Conservation (phyloP, 345 rosid species). For the Xanthoceras sorbifolium region DNA sequence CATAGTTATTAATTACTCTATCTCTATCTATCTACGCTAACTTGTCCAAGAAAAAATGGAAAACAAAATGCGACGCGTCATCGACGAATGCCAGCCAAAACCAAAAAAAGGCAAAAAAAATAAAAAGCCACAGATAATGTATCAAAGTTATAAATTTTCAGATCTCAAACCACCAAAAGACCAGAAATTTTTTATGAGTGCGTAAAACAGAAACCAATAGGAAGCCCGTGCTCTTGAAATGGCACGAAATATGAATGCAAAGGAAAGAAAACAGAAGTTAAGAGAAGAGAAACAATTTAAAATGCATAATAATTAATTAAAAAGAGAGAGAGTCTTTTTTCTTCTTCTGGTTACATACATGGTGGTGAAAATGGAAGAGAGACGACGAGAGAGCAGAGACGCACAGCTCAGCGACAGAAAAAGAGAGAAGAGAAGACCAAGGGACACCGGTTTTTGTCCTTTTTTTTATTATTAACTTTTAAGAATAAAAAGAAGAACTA, state of each 20-base stretch:
- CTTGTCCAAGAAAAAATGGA: not conserved
- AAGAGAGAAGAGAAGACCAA: not conserved
- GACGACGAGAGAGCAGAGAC: slow-evolving; percentile 9
- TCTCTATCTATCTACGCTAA: not conserved
- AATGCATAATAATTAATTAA: not conserved
- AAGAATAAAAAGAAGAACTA: too few species aligned
- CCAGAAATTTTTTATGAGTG: not conserved
- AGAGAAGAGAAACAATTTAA: not conserved
- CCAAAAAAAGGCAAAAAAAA: too few species aligned
- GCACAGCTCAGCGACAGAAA: slow-evolving; percentile 10
- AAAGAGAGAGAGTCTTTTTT: not conserved
- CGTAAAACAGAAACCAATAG: not conserved
- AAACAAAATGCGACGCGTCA: not conserved
- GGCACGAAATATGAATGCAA: not conserved
- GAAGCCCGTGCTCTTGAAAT: not conserved
- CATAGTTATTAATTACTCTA: not conserved
- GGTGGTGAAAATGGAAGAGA: not conserved
- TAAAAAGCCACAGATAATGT: not conserved
- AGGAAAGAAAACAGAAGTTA: not conserved
- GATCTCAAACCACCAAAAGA: slow-evolving; percentile 1
- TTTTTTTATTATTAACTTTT: too few species aligned
- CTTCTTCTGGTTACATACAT: not conserved
- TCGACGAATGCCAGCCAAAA: not conserved
- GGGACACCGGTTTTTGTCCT: not conserved
- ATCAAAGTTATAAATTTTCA: slow-evolving; percentile 2